Conservation (phyloP, 768 basidiomycete genomes). For the Boletus tylopilopsis region DNA sequence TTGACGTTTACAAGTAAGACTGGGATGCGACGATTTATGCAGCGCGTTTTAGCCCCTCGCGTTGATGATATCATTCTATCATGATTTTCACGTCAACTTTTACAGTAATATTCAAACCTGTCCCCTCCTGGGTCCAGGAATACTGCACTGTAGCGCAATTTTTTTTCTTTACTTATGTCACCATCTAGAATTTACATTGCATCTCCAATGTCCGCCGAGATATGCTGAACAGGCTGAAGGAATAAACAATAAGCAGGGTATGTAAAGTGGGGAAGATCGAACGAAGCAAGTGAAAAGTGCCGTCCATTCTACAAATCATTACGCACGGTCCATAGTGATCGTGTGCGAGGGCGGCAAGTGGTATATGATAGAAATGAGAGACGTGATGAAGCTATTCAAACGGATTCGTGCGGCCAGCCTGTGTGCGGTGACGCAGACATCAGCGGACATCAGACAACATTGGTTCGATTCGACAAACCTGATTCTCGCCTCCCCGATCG, state of each 20-base stretch:
- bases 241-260: slow-evolving; percentile 25
- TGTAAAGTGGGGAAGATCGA: slow-evolving; percentile 11
- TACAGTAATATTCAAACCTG: too few species aligned
- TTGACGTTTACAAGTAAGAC: neutral
- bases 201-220: slow-evolving; percentile 10
- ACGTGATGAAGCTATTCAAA: slow-evolving; percentile 34
- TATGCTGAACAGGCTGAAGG: slow-evolving; percentile 1
- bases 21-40: neutral
- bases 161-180: neutral
- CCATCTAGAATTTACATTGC: slow-evolving; percentile 15
- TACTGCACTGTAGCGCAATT: neutral
- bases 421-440: neutral
- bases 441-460: too few species aligned
- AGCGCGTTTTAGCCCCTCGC: neutral
- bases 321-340: slow-evolving; percentile 13
- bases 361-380: slow-evolving; percentile 9
- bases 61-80: neutral
- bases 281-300: slow-evolving; percentile 1
- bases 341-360: neutral
- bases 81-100: neutral
- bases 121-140: too few species aligned
- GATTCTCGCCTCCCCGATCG: slow-evolving; percentile 67
- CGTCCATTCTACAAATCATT: slow-evolving; percentile 7
- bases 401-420: slow-evolving; percentile 77
- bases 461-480: slow-evolving; percentile 44